Conservation (phyloP, 768 basidiomycete genomes). For the Psilocybe azurescens region DNA sequence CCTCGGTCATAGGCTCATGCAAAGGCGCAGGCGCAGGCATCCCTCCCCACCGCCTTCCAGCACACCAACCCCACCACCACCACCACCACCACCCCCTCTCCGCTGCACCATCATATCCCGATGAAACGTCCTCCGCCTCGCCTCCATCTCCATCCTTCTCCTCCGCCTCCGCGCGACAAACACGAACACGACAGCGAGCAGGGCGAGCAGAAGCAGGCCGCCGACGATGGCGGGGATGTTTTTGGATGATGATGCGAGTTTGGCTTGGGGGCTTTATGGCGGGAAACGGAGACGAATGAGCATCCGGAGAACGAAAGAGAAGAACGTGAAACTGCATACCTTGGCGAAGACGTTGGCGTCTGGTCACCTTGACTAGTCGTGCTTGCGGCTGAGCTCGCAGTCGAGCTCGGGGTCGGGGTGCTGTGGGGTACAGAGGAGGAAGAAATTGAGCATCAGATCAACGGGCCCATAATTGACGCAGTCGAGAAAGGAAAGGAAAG, state of each 20-base stretch:
- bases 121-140: conserved; percentile 24
- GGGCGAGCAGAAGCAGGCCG: conserved; percentile 17
- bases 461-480: too few relatives aligned
- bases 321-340: too few relatives aligned
- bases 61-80: neutral
- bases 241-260: neutral
- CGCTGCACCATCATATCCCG: conserved; percentile 26
- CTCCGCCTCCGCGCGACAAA: conserved; percentile 18
- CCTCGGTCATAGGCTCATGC: too few relatives aligned
- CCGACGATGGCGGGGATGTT: conserved; percentile 26
- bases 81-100: neutral
- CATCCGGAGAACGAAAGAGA: neutral
- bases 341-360: too few relatives aligned
- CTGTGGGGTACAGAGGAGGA: neutral
- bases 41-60: neutral
- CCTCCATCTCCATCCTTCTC: neutral
- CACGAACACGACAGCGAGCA: conserved; percentile 18
- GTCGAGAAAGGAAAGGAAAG: too few relatives aligned
- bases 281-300: neutral
- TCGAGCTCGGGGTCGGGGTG: neutral
- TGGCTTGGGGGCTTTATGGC: neutral
- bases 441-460: too few relatives aligned
- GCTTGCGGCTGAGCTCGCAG: neutral
- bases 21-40: too few relatives aligned
- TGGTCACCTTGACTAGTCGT: neutral